These are phyloP conservation scores for Phoma sp. DNA, from an alignment of 2,329 filamentous ascomycete species.

Conservation along the genomic window DNA sequence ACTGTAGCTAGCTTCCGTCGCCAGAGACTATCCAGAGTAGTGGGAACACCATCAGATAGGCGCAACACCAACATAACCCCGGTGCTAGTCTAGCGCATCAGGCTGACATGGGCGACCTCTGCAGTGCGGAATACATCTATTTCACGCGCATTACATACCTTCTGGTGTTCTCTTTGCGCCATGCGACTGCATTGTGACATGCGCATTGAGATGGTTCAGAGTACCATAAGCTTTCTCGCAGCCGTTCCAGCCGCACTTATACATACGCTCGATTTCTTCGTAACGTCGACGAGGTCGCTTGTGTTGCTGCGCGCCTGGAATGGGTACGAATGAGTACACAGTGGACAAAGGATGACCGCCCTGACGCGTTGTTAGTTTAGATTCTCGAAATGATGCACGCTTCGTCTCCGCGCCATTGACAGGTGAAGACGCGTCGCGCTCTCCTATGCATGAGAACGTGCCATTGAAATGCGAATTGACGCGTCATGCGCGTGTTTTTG, in stretches of 20 bases:
- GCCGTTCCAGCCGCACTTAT: slow-evolving; percentile 98
- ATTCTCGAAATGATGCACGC: neutral
- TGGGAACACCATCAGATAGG: slow-evolving; percentile 60
- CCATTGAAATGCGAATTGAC: neutral
- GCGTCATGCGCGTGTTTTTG: neutral
- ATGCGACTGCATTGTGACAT: slow-evolving; percentile 98
- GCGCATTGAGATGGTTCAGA: slow-evolving; percentile 94
- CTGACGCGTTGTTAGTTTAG: slow-evolving; percentile 33
- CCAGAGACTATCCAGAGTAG: slow-evolving; percentile 53
- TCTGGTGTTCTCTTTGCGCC: slow-evolving; percentile 94
- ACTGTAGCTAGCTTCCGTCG: slow-evolving; percentile 51
- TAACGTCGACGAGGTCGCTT: slow-evolving; percentile 93
- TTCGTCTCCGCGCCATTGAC: neutral
- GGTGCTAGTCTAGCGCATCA: slow-evolving; percentile 38
- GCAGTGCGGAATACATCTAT: slow-evolving; percentile 21
- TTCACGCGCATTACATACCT: slow-evolving; percentile 67
- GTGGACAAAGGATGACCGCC: slow-evolving; percentile 65
- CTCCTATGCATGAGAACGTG: neutral
- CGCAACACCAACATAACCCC: slow-evolving; percentile 23
- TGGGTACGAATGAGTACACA: slow-evolving; percentile 98
- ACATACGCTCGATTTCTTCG: slow-evolving; percentile 99
- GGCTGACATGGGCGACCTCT: slow-evolving; percentile 35
- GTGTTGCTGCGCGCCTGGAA: slow-evolving; percentile 95
- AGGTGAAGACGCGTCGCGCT: neutral
- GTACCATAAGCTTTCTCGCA: slow-evolving; percentile 99